Percentiles rank a stretch among this genome's conserved stretches.
Conservation (phyloP, 1,139 yeast species). For the Meyerozyma guilliermondii region DNA sequence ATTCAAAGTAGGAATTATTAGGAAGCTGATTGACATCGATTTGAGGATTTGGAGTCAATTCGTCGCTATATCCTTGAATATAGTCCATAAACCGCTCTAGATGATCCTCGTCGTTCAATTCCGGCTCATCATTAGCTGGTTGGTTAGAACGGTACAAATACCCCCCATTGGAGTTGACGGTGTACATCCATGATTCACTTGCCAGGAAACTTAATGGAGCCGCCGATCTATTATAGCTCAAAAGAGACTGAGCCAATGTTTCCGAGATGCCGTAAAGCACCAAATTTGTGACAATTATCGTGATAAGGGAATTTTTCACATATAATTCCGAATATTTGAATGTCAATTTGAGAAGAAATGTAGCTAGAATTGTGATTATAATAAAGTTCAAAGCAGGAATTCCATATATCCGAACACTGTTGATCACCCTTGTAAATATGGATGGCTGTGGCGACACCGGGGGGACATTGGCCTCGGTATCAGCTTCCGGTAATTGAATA, state of each 20-base stretch:
- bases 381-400: conserved; percentile 52
- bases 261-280: conserved; percentile 86
- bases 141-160: neutral
- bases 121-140: neutral
- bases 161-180: neutral
- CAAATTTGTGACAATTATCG: conserved; percentile 79
- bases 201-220: conserved; percentile 17
- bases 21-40: neutral
- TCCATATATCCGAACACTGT: conserved; percentile 31
- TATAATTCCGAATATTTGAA: conserved; percentile 61
- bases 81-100: conserved; percentile 34
- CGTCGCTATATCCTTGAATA: conserved; percentile 24
- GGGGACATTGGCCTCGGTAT: neutral
- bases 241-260: conserved; percentile 74
- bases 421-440: conserved; percentile 22
- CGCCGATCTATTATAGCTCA: conserved; percentile 26
- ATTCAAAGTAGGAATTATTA: conserved; percentile 37
- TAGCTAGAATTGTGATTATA: conserved; percentile 45
- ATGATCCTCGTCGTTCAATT: conserved; percentile 22
- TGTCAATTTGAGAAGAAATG: conserved; percentile 47
- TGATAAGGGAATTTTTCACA: conserved; percentile 59
- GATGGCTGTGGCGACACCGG: neutral
- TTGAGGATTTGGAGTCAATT: neutral
- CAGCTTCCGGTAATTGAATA: neutral
- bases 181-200: neutral